Evolutionary conservation across 2,329 filamentous ascomycete genomes (phyloP).

Genomic region (Cladosporium halotolerans): DNA sequence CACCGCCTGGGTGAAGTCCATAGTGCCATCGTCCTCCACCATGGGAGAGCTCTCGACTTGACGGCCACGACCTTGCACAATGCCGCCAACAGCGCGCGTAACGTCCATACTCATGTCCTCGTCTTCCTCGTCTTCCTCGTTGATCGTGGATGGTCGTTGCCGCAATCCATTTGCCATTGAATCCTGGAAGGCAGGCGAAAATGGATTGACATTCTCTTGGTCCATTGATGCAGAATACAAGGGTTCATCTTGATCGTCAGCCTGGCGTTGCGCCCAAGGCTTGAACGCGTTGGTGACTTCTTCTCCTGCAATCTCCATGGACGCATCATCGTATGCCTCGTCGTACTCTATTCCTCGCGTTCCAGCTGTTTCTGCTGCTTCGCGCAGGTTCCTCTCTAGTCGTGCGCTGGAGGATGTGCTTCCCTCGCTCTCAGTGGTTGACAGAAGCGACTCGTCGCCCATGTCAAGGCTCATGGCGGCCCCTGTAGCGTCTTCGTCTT

Average conservation of each 20-base stretch:
- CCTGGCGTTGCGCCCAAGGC: conserved; percentile 60
- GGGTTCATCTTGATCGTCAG: conserved; percentile 22
- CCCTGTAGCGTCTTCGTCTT: conserved; percentile 58
- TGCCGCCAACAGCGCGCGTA: conserved; percentile 73
- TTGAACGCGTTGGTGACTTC: conserved; percentile 69
- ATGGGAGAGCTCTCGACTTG: conserved; percentile 32
- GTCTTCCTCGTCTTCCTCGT: conserved; percentile 34
- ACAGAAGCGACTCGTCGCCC: conserved; percentile 50
- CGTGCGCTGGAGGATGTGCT: conserved; percentile 63
- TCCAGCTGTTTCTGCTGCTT: conserved; percentile 69
- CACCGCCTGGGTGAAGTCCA: conserved; percentile 52
- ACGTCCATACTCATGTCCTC: conserved; percentile 90
- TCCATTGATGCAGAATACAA: conserved; percentile 29
- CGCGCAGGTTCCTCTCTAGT: conserved; percentile 69
- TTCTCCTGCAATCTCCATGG: conserved; percentile 53
- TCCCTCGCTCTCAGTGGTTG: conserved; percentile 31
- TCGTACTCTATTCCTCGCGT: conserved; percentile 61
- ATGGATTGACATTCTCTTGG: conserved; percentile 47
- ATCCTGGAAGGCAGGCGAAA: conserved; percentile 39
- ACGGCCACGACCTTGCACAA: conserved; percentile 48
- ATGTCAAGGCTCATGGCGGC: conserved; percentile 75
- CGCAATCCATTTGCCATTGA: conserved; percentile 19
- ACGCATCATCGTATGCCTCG: conserved; percentile 47
- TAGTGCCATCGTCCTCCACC: conserved; percentile 39
- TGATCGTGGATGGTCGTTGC: conserved; percentile 19